Conservation (phyloP, 768 basidiomycete species). For the Sporobolomyces phaffii region DNA sequence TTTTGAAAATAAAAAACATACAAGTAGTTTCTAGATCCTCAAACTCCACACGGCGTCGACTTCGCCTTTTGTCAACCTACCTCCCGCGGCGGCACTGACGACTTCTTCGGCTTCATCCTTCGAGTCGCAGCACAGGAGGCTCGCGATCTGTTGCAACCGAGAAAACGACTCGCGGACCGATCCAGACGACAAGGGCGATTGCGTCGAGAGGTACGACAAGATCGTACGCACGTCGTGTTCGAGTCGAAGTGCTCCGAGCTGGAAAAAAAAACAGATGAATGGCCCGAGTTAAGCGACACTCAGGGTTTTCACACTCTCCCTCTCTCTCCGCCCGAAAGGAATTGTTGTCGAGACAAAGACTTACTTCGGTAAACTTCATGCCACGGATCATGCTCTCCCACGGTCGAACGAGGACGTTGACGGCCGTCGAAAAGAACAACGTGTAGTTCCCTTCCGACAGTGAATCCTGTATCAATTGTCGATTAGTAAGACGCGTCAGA, state of each 20-base stretch:
- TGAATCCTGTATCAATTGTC: conserved; percentile 56
- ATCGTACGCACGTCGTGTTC: conserved; percentile 85
- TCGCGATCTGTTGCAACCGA: conserved; percentile 86
- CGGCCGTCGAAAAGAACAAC: conserved; percentile 71
- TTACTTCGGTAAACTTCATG: conserved; percentile 80
- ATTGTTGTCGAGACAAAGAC: conserved; percentile 35
- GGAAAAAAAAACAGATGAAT: neutral
- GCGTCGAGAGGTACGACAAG: conserved; percentile 73
- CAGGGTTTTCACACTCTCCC: too few species aligned
- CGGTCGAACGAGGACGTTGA: conserved; percentile 83
- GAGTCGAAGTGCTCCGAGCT: conserved; percentile 94
- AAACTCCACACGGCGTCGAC: conserved; percentile 23
- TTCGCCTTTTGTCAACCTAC: conserved; percentile 26
- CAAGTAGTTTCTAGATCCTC: conserved; percentile 14
- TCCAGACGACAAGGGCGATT: conserved; percentile 81
- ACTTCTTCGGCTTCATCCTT: conserved; percentile 38
- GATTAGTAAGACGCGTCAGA: too few species aligned
- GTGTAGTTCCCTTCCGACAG: conserved; percentile 86
- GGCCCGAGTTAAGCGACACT: too few species aligned
- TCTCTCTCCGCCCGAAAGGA: too few species aligned
- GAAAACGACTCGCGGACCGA: conserved; percentile 72
- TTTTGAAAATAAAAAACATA: too few species aligned
- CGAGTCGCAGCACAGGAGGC: conserved; percentile 65
- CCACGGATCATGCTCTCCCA: conserved; percentile 85
- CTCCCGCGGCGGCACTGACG: conserved; percentile 16